Conservation (phyloP, 768 basidiomycete species). For the Cyathus striatus region DNA sequence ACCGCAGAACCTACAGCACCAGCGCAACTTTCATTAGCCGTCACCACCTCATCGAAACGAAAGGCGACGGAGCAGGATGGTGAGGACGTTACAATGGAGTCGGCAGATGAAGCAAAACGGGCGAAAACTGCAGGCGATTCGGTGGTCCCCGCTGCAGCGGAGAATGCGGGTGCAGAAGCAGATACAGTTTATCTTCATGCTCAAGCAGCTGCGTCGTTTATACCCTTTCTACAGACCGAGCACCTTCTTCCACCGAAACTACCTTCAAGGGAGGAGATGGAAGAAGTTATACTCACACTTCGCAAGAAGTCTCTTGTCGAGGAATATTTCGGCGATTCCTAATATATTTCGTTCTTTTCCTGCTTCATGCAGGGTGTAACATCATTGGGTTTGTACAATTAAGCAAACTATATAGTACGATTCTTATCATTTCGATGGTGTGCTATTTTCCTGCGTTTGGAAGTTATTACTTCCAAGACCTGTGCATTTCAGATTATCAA, state of each 20-base stretch:
- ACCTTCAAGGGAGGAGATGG: conserved; percentile 77
- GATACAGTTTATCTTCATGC: conserved; percentile 35
- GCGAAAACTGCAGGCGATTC: conserved; percentile 21
- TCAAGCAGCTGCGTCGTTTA: conserved; percentile 59
- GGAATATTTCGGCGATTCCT: conserved; percentile 53
- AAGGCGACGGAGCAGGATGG: conserved; percentile 43
- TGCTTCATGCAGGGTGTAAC: too few species aligned
- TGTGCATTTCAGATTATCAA: too few species aligned
- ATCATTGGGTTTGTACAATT: too few species aligned
- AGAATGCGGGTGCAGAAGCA: conserved; percentile 15
- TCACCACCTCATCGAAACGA: conserved; percentile 35
- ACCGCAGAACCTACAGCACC: conserved; percentile 9
- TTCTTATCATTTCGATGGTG: too few species aligned
- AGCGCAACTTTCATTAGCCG: conserved; percentile 13
- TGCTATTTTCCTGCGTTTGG: too few species aligned
- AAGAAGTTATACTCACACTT: conserved; percentile 63
- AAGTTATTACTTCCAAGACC: too few species aligned
- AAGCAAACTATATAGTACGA: too few species aligned
- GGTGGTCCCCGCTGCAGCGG: conserved; percentile 13
- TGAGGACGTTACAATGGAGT: conserved; percentile 33
- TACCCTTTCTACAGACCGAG: conserved; percentile 71
- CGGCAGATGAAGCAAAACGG: conserved; percentile 25
- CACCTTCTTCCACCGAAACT: conserved; percentile 72
- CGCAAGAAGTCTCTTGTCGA: conserved; percentile 80
- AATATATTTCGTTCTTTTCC: too few species aligned